Conservation (phyloP, 2,329 filamentous ascomycete genomes). For the Thelonectria blattea region DNA sequence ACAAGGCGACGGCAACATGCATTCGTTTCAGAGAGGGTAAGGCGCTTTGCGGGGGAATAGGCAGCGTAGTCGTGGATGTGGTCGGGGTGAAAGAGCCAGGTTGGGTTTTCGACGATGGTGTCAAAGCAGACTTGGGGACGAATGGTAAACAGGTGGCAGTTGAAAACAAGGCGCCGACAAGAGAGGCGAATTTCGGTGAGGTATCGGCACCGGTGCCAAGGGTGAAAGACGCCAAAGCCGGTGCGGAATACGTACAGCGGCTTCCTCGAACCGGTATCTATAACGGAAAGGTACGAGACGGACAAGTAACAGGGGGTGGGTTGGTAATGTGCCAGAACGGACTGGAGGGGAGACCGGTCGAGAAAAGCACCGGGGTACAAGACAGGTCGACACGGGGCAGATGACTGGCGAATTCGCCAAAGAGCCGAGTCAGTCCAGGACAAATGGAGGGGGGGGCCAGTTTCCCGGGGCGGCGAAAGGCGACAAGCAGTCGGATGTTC, state of each 20-base stretch:
- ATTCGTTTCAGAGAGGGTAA: constrained; percentile 26
- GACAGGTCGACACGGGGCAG: constrained; percentile 29
- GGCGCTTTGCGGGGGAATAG: constrained; percentile 12
- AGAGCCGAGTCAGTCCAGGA: constrained; percentile 29
- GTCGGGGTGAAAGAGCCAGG: constrained; percentile 10
- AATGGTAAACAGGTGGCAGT: constrained; percentile 28
- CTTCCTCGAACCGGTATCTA: constrained; percentile 9
- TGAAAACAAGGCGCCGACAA: constrained; percentile 25
- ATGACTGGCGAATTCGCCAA: constrained; percentile 29
- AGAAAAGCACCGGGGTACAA: constrained; percentile 28
- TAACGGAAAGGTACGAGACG: constrained; percentile 11
- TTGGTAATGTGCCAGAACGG: constrained; percentile 26
- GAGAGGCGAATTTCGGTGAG: constrained; percentile 35
- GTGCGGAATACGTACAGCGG: constrained; percentile 7
- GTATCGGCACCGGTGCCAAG: constrained; percentile 32
- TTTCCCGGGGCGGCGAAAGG: constrained; percentile 29
- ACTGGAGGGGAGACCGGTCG: constrained; percentile 31
- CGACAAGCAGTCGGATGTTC: constrained; percentile 30
- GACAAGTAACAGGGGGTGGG: constrained; percentile 10
- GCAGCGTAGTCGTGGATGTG: constrained; percentile 2
- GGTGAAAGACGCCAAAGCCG: constrained; percentile 23
- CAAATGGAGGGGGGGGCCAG: constrained; percentile 26
- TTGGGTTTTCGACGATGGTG: constrained; percentile 18
- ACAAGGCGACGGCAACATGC: constrained; percentile 28
- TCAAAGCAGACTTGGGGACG: constrained; percentile 20